phyloP scores from a whole-genome alignment of 2,329 filamentous ascomycete species.

The Colletotrichum phormii region DNA sequence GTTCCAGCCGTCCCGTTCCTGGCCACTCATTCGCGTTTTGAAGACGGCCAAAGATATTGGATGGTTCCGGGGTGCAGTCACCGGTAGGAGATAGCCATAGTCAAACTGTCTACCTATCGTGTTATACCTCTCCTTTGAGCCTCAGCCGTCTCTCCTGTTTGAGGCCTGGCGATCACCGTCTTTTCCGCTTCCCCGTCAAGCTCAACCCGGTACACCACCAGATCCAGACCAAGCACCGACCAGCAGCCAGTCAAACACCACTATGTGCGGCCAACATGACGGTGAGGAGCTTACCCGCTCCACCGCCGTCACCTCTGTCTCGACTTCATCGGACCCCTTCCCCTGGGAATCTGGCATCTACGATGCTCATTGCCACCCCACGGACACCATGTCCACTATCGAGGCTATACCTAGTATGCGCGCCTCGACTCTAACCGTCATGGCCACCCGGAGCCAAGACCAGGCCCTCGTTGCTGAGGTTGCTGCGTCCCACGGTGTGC shows the following conservation, averaged over 20 bases:
- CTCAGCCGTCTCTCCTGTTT: constrained; percentile 3
- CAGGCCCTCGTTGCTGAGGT: constrained; percentile 77
- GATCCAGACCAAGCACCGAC: constrained; percentile 6
- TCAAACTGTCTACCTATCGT: neutral
- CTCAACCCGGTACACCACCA: neutral
- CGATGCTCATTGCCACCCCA: constrained; percentile 88
- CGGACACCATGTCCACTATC: constrained; percentile 77
- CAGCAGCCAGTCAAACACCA: constrained; percentile 3
- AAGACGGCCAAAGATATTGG: neutral
- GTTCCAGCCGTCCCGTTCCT: constrained; percentile 9
- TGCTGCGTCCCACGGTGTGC: constrained; percentile 66
- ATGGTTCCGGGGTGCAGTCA: neutral
- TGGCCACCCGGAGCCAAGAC: constrained; percentile 82
- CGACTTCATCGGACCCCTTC: constrained; percentile 51
- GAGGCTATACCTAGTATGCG: constrained; percentile 72
- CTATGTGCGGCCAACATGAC: constrained; percentile 32
- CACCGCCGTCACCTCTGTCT: constrained; percentile 6
- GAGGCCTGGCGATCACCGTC: constrained; percentile 1
- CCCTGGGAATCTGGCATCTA: constrained; percentile 79
- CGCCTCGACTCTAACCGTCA: constrained; percentile 74
- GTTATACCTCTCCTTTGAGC: neutral
- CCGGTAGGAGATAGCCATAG: neutral
- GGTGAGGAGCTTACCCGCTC: constrained; percentile 1
- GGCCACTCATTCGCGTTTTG: neutral
- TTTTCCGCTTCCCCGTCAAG: constrained; percentile 11